These are phyloP conservation scores for Trametes polyzona DNA, from an alignment of 1,284 basidiomycete genomes.

Conservation along the genomic window DNA sequence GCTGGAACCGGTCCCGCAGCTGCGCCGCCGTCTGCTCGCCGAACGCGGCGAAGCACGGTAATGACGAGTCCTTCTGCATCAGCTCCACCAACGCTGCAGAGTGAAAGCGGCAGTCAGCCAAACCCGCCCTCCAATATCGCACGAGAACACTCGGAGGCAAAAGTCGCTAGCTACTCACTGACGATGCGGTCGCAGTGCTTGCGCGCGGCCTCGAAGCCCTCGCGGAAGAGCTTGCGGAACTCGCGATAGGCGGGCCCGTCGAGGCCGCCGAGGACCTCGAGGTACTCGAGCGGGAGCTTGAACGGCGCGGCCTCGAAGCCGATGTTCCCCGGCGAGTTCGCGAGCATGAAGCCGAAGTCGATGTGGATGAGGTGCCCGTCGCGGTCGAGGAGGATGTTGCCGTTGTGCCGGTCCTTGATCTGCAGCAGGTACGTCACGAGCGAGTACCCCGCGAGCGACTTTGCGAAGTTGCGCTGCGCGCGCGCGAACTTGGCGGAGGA, in stretches of 20 bases:
- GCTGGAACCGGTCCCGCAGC: constrained; percentile 93
- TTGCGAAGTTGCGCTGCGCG: constrained; percentile 91
- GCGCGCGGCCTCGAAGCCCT: constrained; percentile 91
- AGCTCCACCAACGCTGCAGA: constrained; percentile 89
- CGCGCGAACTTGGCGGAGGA: constrained; percentile 84
- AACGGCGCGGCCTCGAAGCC: constrained; percentile 99
- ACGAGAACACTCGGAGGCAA: constrained; percentile 44
- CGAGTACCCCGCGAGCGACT: constrained; percentile 94
- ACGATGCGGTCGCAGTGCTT: constrained; percentile 98
- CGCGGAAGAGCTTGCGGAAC: constrained; percentile 87
- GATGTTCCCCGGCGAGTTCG: constrained; percentile 95
- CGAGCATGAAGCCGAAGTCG: constrained; percentile 99
- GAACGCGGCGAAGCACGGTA: constrained; percentile 91
- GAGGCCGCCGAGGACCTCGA: constrained; percentile 94
- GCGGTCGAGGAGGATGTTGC: constrained; percentile 95
- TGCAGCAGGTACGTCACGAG: constrained; percentile 95
- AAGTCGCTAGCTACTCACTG: too few relatives aligned
- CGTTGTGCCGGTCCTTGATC: constrained; percentile 99
- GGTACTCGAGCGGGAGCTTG: constrained; percentile 93
- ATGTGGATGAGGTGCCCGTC: constrained; percentile 96
- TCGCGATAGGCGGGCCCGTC: constrained; percentile 80
- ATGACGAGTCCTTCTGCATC: constrained; percentile 95
- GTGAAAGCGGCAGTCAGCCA: background rate
- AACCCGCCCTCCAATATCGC: background rate
- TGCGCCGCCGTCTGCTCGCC: constrained; percentile 90